These are phyloP conservation scores for Candida methanosorbosa DNA, from an alignment of 805 yeast species.

Conservation along the genomic window DNA sequence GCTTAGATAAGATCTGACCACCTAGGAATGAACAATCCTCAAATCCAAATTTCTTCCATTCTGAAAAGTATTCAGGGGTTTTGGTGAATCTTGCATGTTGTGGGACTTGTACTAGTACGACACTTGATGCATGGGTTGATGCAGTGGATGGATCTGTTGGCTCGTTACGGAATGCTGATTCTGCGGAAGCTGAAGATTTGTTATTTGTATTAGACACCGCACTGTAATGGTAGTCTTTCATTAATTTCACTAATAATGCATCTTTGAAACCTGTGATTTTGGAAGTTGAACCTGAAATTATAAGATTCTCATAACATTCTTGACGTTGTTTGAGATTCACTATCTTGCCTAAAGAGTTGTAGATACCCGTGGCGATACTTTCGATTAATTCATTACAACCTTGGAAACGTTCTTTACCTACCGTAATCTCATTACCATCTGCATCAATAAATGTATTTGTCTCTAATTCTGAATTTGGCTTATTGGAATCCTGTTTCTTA, in stretches of 20 bases:
- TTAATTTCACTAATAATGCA: conserved; percentile 50
- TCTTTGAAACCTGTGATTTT: conserved; percentile 71
- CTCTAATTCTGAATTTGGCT: conserved; percentile 58
- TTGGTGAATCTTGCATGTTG: conserved; percentile 59
- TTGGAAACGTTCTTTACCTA: conserved; percentile 88
- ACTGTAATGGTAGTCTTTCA: conserved; percentile 16
- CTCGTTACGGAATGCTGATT: conserved; percentile 21
- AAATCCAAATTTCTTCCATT: conserved; percentile 81
- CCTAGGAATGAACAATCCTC: conserved; percentile 77
- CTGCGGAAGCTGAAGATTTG: neutral
- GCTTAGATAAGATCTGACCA: conserved; percentile 81
- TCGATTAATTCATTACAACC: conserved; percentile 61
- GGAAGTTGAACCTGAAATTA: conserved; percentile 72
- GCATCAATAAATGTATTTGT: conserved; percentile 61
- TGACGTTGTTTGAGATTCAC: conserved; percentile 61
- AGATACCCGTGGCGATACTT: conserved; percentile 44
- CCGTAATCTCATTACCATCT: conserved; percentile 43
- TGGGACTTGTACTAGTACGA: conserved; percentile 53
- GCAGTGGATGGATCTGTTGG: conserved; percentile 5
- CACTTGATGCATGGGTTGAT: neutral
- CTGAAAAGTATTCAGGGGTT: conserved; percentile 88
- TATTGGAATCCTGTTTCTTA: conserved; percentile 4
- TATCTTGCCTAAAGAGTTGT: conserved; percentile 42
- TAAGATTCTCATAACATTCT: conserved; percentile 76
- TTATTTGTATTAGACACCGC: conserved; percentile 6